These are phyloP conservation scores for Verticillium alfalfae DNA, from an alignment of 2,329 filamentous ascomycete species.

Conservation along the genomic window DNA sequence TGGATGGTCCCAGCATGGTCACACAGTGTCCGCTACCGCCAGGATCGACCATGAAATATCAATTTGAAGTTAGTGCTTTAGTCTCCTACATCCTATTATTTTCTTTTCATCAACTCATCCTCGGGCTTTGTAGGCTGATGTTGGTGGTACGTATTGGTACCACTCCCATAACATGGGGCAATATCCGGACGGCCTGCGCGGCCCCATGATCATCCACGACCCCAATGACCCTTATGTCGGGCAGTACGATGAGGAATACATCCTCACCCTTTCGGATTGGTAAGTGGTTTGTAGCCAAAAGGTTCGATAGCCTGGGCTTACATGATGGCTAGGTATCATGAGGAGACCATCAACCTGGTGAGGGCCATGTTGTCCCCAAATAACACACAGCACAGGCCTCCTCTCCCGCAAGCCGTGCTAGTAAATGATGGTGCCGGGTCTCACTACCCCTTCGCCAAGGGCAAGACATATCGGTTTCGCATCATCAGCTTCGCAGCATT, in stretches of 20 bases:
- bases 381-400: conserved; percentile 33
- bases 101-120: background rate
- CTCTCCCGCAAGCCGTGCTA: conserved; percentile 31
- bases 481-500: conserved; percentile 40
- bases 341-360: conserved; percentile 28
- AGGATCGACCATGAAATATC: conserved; percentile 45
- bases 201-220: conserved; percentile 56
- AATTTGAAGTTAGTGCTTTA: conserved; percentile 34
- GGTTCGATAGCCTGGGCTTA: background rate
- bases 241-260: conserved; percentile 52
- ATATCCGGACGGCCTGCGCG: conserved; percentile 63
- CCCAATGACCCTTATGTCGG: conserved; percentile 44
- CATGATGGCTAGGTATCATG: conserved; percentile 29
- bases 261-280: conserved; percentile 36
- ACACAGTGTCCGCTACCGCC: conserved; percentile 51
- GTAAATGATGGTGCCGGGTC: conserved; percentile 35
- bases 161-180: conserved; percentile 61
- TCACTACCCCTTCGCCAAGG: conserved; percentile 28
- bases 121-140: conserved; percentile 23
- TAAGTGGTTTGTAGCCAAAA: conserved; percentile 4
- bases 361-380: conserved; percentile 30
- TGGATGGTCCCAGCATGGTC: conserved; percentile 53
- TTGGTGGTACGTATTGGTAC: conserved; percentile 43
- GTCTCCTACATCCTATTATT: background rate
- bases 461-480: conserved; percentile 41